Percentiles rank a stretch among this genome's conserved stretches.
Conservation (phyloP, 75 land plant genomes). For the Cupressus sempervirens region DNA sequence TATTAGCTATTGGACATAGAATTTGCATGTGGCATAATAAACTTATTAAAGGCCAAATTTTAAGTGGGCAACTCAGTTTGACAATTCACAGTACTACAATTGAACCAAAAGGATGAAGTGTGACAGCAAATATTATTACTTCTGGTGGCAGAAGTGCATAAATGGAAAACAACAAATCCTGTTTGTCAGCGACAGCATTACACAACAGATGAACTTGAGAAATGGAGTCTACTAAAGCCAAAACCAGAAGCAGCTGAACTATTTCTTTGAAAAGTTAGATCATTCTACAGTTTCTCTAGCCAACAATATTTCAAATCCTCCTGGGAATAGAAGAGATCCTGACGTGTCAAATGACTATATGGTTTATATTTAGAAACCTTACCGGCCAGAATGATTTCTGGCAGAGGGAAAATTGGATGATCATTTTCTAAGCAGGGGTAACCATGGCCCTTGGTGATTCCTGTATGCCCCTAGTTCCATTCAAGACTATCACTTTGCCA, state of each 20-base stretch:
- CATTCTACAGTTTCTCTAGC: neutral
- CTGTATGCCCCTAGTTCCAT: constrained; percentile 20
- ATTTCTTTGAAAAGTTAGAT: neutral
- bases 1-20: neutral
- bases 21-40: neutral
- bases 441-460: constrained; percentile 9
- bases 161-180: neutral
- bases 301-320: neutral
- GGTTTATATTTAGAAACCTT: neutral
- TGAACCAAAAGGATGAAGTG: neutral
- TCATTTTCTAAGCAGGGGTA: constrained; percentile 13
- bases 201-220: neutral
- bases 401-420: neutral
- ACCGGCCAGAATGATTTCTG: neutral
- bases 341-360: neutral
- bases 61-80: neutral
- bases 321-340: neutral
- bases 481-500: constrained; percentile 35
- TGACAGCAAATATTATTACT: neutral
- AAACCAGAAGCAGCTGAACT: neutral
- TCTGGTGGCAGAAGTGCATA: neutral
- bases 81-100: neutral
- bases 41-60: neutral
- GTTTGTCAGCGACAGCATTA: neutral
- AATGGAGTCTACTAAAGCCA: neutral